Base-by-base conservation (phyloP, 1,139 yeast species). In the Pichia sp. region DNA sequence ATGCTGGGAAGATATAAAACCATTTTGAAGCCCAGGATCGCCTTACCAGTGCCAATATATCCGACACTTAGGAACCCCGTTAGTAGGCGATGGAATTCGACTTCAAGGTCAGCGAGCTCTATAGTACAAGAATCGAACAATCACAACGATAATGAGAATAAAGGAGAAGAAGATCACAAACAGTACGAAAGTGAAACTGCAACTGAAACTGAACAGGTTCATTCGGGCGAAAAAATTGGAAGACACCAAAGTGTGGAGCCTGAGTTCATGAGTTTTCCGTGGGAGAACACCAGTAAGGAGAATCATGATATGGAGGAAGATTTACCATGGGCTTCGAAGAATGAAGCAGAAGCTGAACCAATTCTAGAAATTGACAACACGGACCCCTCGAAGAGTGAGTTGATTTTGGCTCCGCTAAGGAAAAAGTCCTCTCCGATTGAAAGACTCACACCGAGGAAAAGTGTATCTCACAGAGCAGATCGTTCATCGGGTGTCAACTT, bases 401-500 rank as follows among this genome's bases (percentile, higher is more conserved):
- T 64, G 44, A 63, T 64, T 32, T 54, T 64, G 26, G 61, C 58
- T 6, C 67, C 67, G 16, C 30, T 58, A 30, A 55, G 51, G 42
- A 58, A 54, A 43, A 59, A 53, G 50, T 49, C 55, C 13, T 52
- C 58, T 43, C 52, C 52, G 5, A 49, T 56, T 32, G 49, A 58
- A 40, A 55, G 50, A 45, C 38, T 51, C 5, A 42, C 42, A 46
- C 45, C 47, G 38, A 41, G 41, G 41, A 53, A 52, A 26, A 57
- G 49, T 11, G 8, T 42, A 15, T 30, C 26, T 11, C 45, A 41
- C 10, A 30, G 23, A 16, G 13, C 4, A 10, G 23, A 49, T 5
- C 23, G 23, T 15, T 30, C 31, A 15, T 34, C 49, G 5, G 49
- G 36, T 3, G 30, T 51, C 7, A 52, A 43, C n/a, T 50, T 65